Evolutionary conservation across 129 eudicot genomes (phyloP).

Genomic region (Centrapalus pauciflorus): DNA sequence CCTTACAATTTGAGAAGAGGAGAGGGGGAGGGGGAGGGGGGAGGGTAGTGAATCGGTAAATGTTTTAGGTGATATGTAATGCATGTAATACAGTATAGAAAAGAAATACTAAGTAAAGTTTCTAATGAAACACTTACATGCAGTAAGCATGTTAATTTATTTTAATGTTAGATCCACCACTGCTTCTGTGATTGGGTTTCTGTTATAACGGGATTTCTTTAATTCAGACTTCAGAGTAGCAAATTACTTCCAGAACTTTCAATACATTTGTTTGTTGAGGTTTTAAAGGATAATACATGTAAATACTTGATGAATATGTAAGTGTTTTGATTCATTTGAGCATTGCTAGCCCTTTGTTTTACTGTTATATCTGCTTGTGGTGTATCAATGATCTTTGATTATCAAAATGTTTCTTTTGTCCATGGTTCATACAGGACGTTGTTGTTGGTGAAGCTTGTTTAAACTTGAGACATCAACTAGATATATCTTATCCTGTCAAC

Average conservation of each 20-base stretch:
- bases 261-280: background rate
- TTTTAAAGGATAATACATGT: background rate
- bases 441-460: constrained; percentile 88
- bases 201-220: background rate
- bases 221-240: background rate
- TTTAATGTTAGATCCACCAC: no score
- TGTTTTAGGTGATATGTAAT: no score
- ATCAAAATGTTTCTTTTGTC: background rate
- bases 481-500: constrained; percentile 89
- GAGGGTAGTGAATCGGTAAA: no score
- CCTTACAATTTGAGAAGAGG: no score
- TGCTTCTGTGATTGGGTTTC: background rate
- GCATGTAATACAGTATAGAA: no score
- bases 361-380: background rate
- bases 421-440: constrained; percentile 46
- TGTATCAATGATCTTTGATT: background rate
- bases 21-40: no score
- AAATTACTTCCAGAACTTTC: background rate
- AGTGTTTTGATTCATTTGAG: background rate
- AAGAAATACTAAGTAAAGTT: no score
- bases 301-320: background rate
- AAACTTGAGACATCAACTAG: constrained; percentile 79
- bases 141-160: no score
- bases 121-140: no score
- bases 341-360: background rate